Evolutionary conservation across 257 asterid genomes (phyloP), one percentile per base, ranked within the genome.

Genomic region (Nicotiana noctiflora): DNA sequence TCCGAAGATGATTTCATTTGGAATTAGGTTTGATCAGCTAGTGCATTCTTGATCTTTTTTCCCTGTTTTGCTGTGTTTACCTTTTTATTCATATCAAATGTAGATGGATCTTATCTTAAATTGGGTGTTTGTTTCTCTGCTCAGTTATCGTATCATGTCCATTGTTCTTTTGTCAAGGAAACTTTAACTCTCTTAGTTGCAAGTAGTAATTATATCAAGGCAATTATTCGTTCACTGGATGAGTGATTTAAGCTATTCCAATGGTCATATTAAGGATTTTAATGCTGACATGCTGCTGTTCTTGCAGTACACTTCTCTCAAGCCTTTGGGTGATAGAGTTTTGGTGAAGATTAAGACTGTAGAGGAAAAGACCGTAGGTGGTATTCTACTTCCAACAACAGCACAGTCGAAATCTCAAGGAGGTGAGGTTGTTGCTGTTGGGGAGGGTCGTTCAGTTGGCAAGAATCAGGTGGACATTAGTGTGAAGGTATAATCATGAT

Each of bases 321-420:
- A 94, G 88, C 99, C 98, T 63, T 87, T 96, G 92, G 99, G 97
- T 15, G 99, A 96, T 81, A 87, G 99, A 87, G 90, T 94, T 83
- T 80, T 96, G 88, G 95, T 96, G 81, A 96, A 96, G 88, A 87
- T 92, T 67, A 91, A 89, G 83, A 82, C 85, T 3, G 90, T 95
- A 0, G 99, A 94, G 87, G 99, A 96, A 89, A 96, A 91, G 86
- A 90, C 93, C 1, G 79, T 89, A 1, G 99, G 99, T 75, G 99
- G 99, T 55, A 96, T 96, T 83, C 85, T 96, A 31, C 88, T 96
- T 44, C 99, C 99, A 37, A 77, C 93, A 63, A 55, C 85, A 5
- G 97, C 97, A 1, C 99, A 93, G 76, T 75, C 94, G 8, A 94
- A 87, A 82, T 87, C 83, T n/a, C 96, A 92, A 62, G 98, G 97